Conservation (phyloP, 441 rosid genomes). For the Biscutella laevigata region DNA sequence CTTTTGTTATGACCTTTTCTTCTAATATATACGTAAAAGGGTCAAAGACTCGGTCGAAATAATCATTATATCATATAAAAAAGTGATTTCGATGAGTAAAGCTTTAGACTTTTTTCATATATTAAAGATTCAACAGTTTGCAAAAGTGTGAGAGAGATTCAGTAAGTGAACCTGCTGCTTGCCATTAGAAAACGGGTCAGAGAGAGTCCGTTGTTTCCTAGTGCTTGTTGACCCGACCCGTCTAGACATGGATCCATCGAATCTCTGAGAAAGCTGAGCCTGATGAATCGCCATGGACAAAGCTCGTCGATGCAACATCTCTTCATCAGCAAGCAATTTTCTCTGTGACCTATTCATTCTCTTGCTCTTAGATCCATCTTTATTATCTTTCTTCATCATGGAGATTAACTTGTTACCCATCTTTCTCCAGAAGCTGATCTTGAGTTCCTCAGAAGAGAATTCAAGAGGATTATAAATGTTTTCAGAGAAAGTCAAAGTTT, state of each 20-base stretch:
- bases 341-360: slow-evolving; percentile 47
- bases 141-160: background rate
- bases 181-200: slow-evolving; percentile 62
- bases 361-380: slow-evolving; percentile 28
- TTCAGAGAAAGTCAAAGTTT: slow-evolving; percentile 22
- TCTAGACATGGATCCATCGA: slow-evolving; percentile 97
- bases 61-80: too few relatives aligned
- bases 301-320: slow-evolving; percentile 30
- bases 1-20: too few relatives aligned
- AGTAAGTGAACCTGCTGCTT: slow-evolving; percentile 42
- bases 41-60: too few relatives aligned
- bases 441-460: background rate
- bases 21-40: too few relatives aligned
- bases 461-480: too few relatives aligned
- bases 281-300: slow-evolving; percentile 47
- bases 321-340: slow-evolving; percentile 30
- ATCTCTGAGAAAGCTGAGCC: slow-evolving; percentile 81
- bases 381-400: slow-evolving; percentile 31
- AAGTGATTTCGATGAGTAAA: too few relatives aligned
- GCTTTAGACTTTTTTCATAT: too few relatives aligned
- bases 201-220: slow-evolving; percentile 34
- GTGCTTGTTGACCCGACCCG: slow-evolving; percentile 81
- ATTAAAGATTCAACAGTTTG: too few relatives aligned
- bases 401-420: slow-evolving; percentile 30
- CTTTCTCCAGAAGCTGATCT: slow-evolving; percentile 9